Base-by-base conservation (phyloP, 345 rosid species). In the Salix koriyanagi region DNA sequence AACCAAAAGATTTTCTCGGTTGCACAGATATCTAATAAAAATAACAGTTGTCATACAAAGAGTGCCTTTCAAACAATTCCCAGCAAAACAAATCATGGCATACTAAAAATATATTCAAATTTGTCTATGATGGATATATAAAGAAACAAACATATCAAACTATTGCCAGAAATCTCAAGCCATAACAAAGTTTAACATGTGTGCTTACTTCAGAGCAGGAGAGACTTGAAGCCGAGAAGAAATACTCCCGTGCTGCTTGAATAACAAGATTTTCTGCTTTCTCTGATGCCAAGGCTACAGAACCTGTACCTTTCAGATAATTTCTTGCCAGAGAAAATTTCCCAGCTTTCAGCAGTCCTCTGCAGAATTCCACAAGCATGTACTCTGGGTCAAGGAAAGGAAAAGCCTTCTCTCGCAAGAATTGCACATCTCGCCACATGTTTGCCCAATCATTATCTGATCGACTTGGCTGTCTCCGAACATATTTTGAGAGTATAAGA, bases 401-500 rank as follows among this genome's bases (percentile, higher is more conserved):
- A 88, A 96, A 92, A 76, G 96, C 98, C 88, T 91, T 96, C 81
- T 94, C 97, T 72, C 77, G 88, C 83, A 94, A 80, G 73, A 78
- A 88, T 77, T 86, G 97, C 89, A 96, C 79, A 84, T 96, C 97
- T 65, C 91, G 92, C 99, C 98, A 96, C 98, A 96, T 88, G 88
- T 84, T 92, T 70, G 99, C 90, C 99, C 99, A 96, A 75, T 94
- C 99, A 86, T 89, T 92, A 90, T 96, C 99, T 75, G 97, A 87
- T 64, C 89, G 89, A 25, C 89, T 86, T 65, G 92, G 95, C 75
- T 92, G 98, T 77, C 94, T 86, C 25, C 97, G 92, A 65, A 87
- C 89, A 85, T 91, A 96, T 86, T 93, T 96, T 58, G 99, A 96
- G 75, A 96, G 95, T 80, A 96, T 85, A 65, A 92, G 98, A 66